Evolutionary conservation across 352 stramenopile genomes (phyloP), one percentile per base, ranked within the genome.

Genomic region (Pelagophyceae sp.): DNA sequence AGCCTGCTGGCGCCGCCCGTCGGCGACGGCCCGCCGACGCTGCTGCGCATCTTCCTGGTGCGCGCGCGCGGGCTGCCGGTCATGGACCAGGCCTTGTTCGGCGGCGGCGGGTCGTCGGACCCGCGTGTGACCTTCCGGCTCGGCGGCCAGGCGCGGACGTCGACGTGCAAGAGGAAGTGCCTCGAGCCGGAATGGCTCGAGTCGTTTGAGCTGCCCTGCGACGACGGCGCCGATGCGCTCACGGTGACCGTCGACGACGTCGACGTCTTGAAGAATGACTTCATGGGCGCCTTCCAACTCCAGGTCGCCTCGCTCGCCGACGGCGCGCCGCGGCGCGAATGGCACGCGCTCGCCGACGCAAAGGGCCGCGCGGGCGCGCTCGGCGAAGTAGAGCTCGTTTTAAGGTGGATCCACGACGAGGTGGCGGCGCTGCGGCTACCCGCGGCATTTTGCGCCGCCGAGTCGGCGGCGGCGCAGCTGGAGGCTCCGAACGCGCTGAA

Each of bases 71-170:
- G 76, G 1, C 45, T 79, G 35, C 58, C 58, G 32, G 38, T 79
- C 45, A 79, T 79, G 76, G 76, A 79, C 76, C 58, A 67, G 76
- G 64, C 77, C 40, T 61, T 79, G 40, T 45, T 79, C 32, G 29
- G 31, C 63, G 77, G 72, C 31, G 76, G 76, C 29, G 76, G 76
- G 6, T 65, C 33, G 15, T 65, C 63, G 29, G 76, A 79, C 45
- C 76, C 76, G 20, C 6, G 77, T 35, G 38, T 79, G 27, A 38
- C 23, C 37, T 77, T 79, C 45, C n/a, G 17, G 50, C 2, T 76
- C 35, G 54, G 76, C 11, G 76, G 64, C 29, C 37, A 45, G 33
- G 67, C 40, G 37, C 17, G 32, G 17, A 79, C 60, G 63, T 31
- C 1, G 2, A 77, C 60, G n/a, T 38, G 31, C 3, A 76, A 76